A percentile compares a stretch with the other conserved stretches of the same genome.
Evolutionary conservation across 352 stramenopile species (phyloP).

Genomic region (Phytopythium helicoides): DNA sequence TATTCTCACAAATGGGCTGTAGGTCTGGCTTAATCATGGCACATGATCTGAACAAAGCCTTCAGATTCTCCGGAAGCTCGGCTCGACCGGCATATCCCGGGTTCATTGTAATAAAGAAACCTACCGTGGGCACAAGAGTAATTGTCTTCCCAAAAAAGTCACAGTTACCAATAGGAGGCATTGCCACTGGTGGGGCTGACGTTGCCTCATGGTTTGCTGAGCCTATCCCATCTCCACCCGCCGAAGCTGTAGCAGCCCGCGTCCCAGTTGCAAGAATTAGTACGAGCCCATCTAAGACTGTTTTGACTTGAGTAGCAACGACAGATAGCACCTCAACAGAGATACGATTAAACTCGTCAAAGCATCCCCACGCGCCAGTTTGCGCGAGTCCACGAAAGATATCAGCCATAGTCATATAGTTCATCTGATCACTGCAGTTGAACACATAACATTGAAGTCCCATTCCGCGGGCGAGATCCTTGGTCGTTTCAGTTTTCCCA

Average conservation of each 20-base stretch:
- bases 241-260: background rate
- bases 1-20: conserved; percentile 93
- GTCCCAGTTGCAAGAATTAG: conserved; percentile 11
- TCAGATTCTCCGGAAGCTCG: conserved; percentile 92
- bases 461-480: conserved; percentile 75
- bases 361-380: conserved; percentile 95
- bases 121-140: conserved; percentile 76
- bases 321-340: conserved; percentile 95
- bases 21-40: conserved; percentile 92
- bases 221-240: background rate
- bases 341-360: conserved; percentile 97
- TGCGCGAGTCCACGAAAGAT: conserved; percentile 94
- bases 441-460: conserved; percentile 86
- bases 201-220: conserved; percentile 10
- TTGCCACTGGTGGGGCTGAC: conserved; percentile 25
- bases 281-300: conserved; percentile 89
- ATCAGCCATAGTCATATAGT: conserved; percentile 96
- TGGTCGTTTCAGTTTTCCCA: conserved; percentile 87
- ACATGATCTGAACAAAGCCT: conserved; percentile 90
- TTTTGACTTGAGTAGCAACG: conserved; percentile 97
- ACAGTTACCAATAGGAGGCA: conserved; percentile 59
- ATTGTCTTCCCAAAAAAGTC: conserved; percentile 91
- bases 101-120: conserved; percentile 96
- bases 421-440: conserved; percentile 90
- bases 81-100: conserved; percentile 90